Evolutionary conservation across 2,329 filamentous ascomycete species (phyloP), one percentile per base, ranked within the genome.

Genomic region (Aurifilum marmelostoma): DNA sequence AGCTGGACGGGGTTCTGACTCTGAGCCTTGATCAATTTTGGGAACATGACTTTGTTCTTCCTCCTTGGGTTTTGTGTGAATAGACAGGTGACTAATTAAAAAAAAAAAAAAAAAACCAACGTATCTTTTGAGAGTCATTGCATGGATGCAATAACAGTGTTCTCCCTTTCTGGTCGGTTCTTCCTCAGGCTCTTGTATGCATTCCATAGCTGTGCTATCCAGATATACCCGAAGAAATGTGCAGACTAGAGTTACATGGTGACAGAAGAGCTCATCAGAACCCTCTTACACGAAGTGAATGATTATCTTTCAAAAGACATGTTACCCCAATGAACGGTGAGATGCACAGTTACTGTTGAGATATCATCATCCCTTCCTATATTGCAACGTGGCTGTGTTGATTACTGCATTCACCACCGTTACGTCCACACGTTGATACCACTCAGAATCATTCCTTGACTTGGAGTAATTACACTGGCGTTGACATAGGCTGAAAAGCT

Each of bases 1-100:
- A 7, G 68, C 68, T 32, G 67, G 67, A 18, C 64, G 59, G 52
- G 69, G 66, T 43, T n/a, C 69, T 60, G 64, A 65, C 18, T 54
- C 65, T 34, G 67, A 65, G 41, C 50, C 61, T 6, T 29, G 34
- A 50, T 71, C 62, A 29, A n/a, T n/a, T 58, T 9, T 18, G 32
- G n/a, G 14, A 43, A 27, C n/a, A 39, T 43, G 1, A 27, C 34
- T 6, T 59, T 6, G 50, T 16, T 41, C 21, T 9, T 29, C 34
- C 14, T 65, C 54, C 8, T 16, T 37, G 7, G 32, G 12, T 3
- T 21, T 59, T n/a, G 24, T n/a, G 24, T 18, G 56, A 59, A 34
- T 37, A 59, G 56, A 59, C 32, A 21, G 56, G 29, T 59, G 32
- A 18, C 29, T 39, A n/a, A 9, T 39, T 21, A 58, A 32, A 54